Percentiles rank a stretch among this genome's conserved stretches.
Evolutionary conservation across 345 rosid genomes (phyloP).

Genomic region (Streptanthus diversifolius): DNA sequence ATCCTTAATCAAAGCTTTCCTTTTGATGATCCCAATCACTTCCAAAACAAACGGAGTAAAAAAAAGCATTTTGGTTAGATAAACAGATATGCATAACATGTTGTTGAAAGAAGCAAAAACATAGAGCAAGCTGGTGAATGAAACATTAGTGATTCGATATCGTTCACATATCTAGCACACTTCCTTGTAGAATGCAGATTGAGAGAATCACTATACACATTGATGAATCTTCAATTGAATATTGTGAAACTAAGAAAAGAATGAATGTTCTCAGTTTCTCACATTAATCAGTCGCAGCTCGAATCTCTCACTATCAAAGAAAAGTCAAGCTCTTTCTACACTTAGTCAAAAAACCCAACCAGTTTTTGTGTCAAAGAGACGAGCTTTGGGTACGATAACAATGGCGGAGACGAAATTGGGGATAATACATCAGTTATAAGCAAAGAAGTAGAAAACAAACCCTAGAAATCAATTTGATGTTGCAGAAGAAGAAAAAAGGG

Average conservation of each 20-base stretch:
- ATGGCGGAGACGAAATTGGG: not conserved
- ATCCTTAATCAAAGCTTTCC: conserved; percentile 89
- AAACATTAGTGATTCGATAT: not conserved
- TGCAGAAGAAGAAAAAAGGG: not conserved
- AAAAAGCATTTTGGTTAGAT: conserved; percentile 2
- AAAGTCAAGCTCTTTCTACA: not conserved
- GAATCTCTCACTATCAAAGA: not conserved
- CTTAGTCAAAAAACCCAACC: not conserved
- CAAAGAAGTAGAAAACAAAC: not conserved
- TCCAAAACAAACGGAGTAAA: not conserved
- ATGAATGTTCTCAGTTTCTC: not conserved
- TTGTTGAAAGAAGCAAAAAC: not conserved
- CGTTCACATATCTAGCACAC: not conserved
- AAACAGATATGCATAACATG: not conserved
- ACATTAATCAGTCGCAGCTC: not conserved
- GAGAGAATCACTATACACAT: not conserved
- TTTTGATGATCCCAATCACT: conserved; percentile 96
- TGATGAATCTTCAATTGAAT: not conserved
- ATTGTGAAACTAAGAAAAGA: not conserved
- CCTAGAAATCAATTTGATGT: conserved; percentile 15
- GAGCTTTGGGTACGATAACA: conserved; percentile 5
- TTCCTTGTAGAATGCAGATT: not conserved
- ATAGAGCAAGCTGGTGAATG: not conserved
- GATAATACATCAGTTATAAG: not conserved
- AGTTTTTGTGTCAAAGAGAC: not conserved